phyloP scores from a whole-genome alignment of 306 rosid species.

The Cicer arietinum region DNA sequence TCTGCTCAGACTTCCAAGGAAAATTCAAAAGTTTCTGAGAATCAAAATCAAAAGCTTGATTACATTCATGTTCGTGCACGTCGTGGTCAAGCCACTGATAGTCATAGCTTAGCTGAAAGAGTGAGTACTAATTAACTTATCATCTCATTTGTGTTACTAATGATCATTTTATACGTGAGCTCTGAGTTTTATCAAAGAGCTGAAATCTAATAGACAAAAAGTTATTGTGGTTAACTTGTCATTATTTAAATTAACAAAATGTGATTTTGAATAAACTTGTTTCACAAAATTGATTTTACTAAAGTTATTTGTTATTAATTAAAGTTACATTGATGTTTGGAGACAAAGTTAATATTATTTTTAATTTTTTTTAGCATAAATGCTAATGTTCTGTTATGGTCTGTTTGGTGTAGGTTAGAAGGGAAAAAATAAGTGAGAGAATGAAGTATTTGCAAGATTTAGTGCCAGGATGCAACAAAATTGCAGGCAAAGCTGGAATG shows the following conservation, averaged over 20 bases:
- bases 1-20: slow-evolving; percentile 69
- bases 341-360: not conserved
- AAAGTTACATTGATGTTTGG: not conserved
- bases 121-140: slow-evolving; percentile 48
- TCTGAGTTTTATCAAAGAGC: too few species aligned
- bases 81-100: slow-evolving; percentile 96
- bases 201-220: too few species aligned
- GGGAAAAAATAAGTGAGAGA: slow-evolving; percentile 95
- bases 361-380: too few species aligned
- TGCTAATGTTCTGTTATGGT: slow-evolving; percentile 7
- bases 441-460: slow-evolving; percentile 95
- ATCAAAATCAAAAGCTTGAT: slow-evolving; percentile 79
- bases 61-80: slow-evolving; percentile 95
- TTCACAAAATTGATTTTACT: not conserved
- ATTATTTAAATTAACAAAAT: not conserved
- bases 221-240: not conserved
- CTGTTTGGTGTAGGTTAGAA: slow-evolving; percentile 69
- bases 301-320: too few species aligned
- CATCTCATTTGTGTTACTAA: too few species aligned
- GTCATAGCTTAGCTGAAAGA: slow-evolving; percentile 95
- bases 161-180: too few species aligned
- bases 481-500: slow-evolving; percentile 98
- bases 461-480: slow-evolving; percentile 96
- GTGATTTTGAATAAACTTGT: not conserved
- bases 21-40: slow-evolving; percentile 80